Evolutionary conservation across 192 early-diverging fungal species (phyloP), one percentile per base, ranked within the genome.

Genomic region (Coemansia sp.): DNA sequence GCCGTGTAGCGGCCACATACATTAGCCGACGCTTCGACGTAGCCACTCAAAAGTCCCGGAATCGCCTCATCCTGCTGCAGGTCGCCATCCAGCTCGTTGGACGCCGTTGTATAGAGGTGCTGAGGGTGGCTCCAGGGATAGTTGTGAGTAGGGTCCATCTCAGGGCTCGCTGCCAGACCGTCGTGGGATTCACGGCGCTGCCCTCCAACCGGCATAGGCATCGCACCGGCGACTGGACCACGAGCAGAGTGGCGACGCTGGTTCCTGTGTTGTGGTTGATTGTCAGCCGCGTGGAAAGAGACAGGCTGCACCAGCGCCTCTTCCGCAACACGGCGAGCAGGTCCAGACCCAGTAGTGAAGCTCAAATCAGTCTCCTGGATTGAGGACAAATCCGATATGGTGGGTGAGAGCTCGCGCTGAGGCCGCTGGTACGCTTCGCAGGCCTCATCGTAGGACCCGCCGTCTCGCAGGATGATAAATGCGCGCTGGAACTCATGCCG

Each of bases 401-500:
- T 33, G 16, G 51, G 31, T 7, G 24, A 10, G 19, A 27, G 51
- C 4, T 53, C 21, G 21, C 57, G 54, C 60, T 24, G 60, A n/a
- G 73, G 73, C 40, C 70, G 67, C 73, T 81, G 69, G 56, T 81
- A 81, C n/a, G 67, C 46, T 44, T 81, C 78, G 63, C 78, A 75
- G 19, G 72, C 74, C 40, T 70, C 50, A 45, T 75, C 78, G 40
- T 67, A 76, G 11, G 79, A 75, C 44, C 79, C 79, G 63, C 79
- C 79, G 21, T 86, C 74, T 27, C 80, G 73, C 16, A 95, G 75
- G 14, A 87, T 84, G 36, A 62, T 69, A 42, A 91, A 81, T 4
- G 89, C 92, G 4, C 96, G 86, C 53, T 85, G 83, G 64, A 95
- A 93, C 78, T 98, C 96, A n/a, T 79, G 67, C 33, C 89, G 78